Evolutionary conservation across 2,329 filamentous ascomycete species (phyloP).

Genomic region (Colletotrichum neosansevieriae): DNA sequence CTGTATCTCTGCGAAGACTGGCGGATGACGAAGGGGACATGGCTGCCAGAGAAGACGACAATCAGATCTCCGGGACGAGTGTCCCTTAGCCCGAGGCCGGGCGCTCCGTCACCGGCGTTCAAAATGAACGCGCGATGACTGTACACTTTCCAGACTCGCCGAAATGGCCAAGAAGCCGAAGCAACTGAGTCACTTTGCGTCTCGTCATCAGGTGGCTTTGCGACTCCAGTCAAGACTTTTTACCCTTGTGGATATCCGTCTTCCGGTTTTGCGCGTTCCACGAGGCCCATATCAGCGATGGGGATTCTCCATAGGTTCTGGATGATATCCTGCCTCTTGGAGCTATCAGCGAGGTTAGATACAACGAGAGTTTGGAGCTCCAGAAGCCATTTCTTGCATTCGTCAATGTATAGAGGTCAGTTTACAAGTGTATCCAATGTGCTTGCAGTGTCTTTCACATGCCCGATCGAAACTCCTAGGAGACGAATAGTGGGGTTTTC

Average conservation of each 20-base stretch:
- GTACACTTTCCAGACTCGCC: background rate
- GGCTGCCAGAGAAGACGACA: constrained; percentile 20
- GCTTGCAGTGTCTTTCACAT: background rate
- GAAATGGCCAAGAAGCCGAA: constrained; percentile 22
- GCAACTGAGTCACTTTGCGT: background rate
- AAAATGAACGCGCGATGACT: background rate
- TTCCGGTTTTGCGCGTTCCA: constrained; percentile 14
- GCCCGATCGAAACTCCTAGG: background rate
- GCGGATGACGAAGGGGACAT: constrained; percentile 11
- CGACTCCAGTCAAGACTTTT: background rate
- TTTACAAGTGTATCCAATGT: background rate
- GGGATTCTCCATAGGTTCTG: constrained; percentile 17
- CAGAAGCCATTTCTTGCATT: constrained; percentile 4
- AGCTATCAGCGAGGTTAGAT: background rate
- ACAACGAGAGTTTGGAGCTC: background rate
- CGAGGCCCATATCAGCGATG: constrained; percentile 18
- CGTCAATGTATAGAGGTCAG: constrained; percentile 4
- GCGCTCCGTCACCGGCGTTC: background rate
- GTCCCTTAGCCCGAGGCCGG: constrained; percentile 17
- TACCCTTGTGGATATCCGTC: constrained; percentile 5
- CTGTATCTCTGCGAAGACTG: constrained; percentile 13
- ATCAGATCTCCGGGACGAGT: background rate
- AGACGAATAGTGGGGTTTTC: background rate
- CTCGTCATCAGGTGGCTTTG: background rate
- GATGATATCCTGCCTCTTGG: background rate